Evolutionary conservation across 768 basidiomycete genomes (phyloP).

Genomic region (Sporobolomyces phaffii): DNA sequence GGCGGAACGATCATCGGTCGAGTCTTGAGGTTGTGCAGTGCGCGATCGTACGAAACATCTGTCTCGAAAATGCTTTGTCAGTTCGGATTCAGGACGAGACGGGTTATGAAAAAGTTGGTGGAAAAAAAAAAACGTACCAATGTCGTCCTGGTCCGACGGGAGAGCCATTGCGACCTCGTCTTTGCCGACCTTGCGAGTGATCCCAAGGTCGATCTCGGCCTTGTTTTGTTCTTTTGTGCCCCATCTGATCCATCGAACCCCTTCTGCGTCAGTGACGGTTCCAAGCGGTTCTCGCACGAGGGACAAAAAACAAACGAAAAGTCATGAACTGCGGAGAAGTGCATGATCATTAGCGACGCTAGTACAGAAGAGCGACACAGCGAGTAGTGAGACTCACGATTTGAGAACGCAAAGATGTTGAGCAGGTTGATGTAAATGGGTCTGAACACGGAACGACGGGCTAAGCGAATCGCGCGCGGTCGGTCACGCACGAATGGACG

Average conservation of each 20-base stretch:
- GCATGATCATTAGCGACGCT: too few species aligned
- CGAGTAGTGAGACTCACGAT: constrained; percentile 44
- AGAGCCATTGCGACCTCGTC: constrained; percentile 40
- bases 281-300: too few species aligned
- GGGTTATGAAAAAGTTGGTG: too few species aligned
- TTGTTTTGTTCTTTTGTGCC: constrained; percentile 41
- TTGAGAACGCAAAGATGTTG: constrained; percentile 71
- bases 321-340: constrained; percentile 55
- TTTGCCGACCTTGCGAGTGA: constrained; percentile 30
- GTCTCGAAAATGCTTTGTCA: too few species aligned
- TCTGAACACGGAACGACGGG: constrained; percentile 54
- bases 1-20: constrained; percentile 44
- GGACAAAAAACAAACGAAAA: constrained; percentile 28
- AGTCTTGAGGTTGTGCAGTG: constrained; percentile 56
- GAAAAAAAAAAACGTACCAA: constrained; percentile 31
- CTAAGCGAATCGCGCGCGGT: constrained; percentile 53
- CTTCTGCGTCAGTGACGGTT: too few species aligned
- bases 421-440: constrained; percentile 44
- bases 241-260: too few species aligned
- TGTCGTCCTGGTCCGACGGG: constrained; percentile 41
- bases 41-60: constrained; percentile 82
- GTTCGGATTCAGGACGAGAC: too few species aligned
- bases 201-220: constrained; percentile 41
- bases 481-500: constrained; percentile 16
- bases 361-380: too few species aligned